Conservation (phyloP, 805 yeast species). For the Candida glaebosa region DNA sequence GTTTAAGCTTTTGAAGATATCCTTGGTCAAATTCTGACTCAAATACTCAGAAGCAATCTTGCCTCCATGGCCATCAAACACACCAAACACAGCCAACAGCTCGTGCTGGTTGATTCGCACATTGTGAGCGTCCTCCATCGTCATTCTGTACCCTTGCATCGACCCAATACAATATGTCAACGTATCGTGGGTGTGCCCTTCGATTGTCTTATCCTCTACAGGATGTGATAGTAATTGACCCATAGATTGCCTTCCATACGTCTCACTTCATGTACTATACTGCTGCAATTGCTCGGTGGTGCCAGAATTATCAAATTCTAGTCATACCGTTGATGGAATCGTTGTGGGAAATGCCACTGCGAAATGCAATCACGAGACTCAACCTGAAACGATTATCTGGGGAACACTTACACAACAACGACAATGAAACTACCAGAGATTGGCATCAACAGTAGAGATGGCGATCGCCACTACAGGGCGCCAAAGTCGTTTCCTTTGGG, state of each 20-base stretch:
- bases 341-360: too few relatives aligned
- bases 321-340: too few relatives aligned
- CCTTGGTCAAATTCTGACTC: conserved; percentile 38
- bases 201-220: conserved; percentile 61
- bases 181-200: conserved; percentile 41
- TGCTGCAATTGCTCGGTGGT: background rate
- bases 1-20: conserved; percentile 29
- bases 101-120: conserved; percentile 45
- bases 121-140: conserved; percentile 76
- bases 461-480: conserved; percentile 28
- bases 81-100: conserved; percentile 53
- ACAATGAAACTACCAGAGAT: conserved; percentile 28
- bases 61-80: conserved; percentile 86
- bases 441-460: conserved; percentile 21
- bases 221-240: conserved; percentile 77
- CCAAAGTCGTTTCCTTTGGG: conserved; percentile 40
- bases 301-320: too few relatives aligned
- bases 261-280: too few relatives aligned
- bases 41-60: conserved; percentile 54
- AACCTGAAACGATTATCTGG: background rate
- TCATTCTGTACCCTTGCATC: conserved; percentile 73
- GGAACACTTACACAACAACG: too few relatives aligned
- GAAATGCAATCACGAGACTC: too few relatives aligned
- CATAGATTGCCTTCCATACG: too few relatives aligned
- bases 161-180: conserved; percentile 63